Percentiles rank a stretch among this genome's conserved stretches.
Evolutionary conservation across 257 asterid genomes (phyloP).

Genomic region (Orobanche coerulescens): DNA sequence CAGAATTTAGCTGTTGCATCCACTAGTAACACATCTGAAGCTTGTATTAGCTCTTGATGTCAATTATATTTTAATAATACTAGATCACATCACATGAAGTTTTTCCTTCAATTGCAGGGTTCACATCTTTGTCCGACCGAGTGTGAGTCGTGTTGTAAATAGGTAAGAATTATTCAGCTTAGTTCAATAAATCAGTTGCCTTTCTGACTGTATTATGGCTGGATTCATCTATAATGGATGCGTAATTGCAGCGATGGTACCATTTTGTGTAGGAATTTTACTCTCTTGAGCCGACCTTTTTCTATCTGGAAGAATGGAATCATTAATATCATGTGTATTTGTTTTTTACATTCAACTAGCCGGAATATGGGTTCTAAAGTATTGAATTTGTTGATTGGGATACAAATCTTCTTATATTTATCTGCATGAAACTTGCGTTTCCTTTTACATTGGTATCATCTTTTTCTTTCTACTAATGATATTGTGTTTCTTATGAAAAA

Average conservation of each 20-base stretch:
- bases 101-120: constrained; percentile 59
- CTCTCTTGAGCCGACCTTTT: background rate
- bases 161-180: constrained; percentile 42
- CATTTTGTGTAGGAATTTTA: constrained; percentile 6
- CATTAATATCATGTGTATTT: background rate
- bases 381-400: background rate
- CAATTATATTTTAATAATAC: constrained; percentile 2
- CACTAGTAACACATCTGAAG: constrained; percentile 10
- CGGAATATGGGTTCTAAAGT: background rate
- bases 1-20: constrained; percentile 10
- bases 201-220: constrained; percentile 9
- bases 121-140: constrained; percentile 79
- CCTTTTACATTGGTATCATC: background rate
- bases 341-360: background rate
- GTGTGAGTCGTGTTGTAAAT: constrained; percentile 80
- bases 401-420: too few species aligned
- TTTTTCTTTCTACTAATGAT: background rate
- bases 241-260: background rate
- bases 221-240: background rate
- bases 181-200: constrained; percentile 14
- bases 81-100: constrained; percentile 1
- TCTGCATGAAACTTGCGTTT: background rate
- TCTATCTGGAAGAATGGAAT: background rate
- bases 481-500: too few species aligned
- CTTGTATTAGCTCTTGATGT: background rate